Percentiles rank a stretch among this genome's conserved stretches.
phyloP scores from a whole-genome alignment of 108 stramenopile genomes.

The Cylindrotheca fusiformis region DNA sequence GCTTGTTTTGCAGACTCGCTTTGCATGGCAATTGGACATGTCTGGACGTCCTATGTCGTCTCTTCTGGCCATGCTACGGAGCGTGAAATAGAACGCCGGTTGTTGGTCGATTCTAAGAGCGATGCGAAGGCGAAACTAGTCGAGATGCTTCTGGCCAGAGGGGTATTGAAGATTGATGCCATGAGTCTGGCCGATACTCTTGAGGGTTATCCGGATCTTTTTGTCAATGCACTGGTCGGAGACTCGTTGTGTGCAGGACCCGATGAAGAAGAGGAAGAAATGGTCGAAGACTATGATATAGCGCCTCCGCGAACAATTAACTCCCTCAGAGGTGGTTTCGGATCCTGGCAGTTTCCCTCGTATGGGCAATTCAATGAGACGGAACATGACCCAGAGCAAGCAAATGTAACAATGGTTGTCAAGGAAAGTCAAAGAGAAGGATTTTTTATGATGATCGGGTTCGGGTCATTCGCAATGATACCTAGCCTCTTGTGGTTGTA shows the following conservation, averaged over 20 bases:
- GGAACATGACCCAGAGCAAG: slow-evolving; percentile 30
- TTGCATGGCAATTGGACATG: slow-evolving; percentile 78
- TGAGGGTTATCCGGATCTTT: slow-evolving; percentile 82
- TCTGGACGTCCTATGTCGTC: slow-evolving; percentile 66
- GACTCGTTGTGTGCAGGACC: slow-evolving; percentile 32
- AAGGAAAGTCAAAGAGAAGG: slow-evolving; percentile 61
- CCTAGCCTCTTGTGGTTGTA: slow-evolving; percentile 55
- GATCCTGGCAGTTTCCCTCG: slow-evolving; percentile 22
- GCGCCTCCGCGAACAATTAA: background rate
- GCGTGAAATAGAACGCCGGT: slow-evolving; percentile 33
- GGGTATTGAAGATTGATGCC: slow-evolving; percentile 87
- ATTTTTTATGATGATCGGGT: slow-evolving; percentile 71
- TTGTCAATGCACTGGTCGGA: slow-evolving; percentile 69
- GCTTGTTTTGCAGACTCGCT: slow-evolving; percentile 66
- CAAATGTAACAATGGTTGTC: slow-evolving; percentile 27
- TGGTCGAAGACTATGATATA: background rate
- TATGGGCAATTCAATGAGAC: slow-evolving; percentile 23
- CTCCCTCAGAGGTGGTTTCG: slow-evolving; percentile 4
- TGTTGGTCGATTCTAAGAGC: slow-evolving; percentile 39
- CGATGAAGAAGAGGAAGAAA: slow-evolving; percentile 3
- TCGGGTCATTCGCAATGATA: slow-evolving; percentile 57
- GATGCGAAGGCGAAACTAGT: slow-evolving; percentile 71
- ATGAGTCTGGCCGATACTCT: slow-evolving; percentile 82
- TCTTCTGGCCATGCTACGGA: slow-evolving; percentile 38
- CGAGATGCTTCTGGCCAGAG: slow-evolving; percentile 55